Base-by-base conservation (phyloP, 495 filamentous ascomycete genomes). In the Chaetomium tenue region DNA sequence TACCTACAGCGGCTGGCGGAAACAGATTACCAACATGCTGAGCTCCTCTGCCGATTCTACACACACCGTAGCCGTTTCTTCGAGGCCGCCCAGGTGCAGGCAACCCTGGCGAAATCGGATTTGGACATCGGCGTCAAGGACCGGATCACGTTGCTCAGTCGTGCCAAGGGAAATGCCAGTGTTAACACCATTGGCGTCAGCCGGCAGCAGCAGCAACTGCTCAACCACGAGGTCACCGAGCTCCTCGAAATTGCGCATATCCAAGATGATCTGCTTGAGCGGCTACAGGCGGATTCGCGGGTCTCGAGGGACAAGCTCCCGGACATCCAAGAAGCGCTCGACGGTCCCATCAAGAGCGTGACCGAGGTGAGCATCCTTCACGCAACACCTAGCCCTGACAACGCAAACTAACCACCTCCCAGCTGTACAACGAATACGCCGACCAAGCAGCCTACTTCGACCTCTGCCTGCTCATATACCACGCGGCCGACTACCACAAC, bases 221-320 rank as follows among this genome's bases (percentile, higher is more conserved):
- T 98, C 30, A 81, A 91, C 39, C 89, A 93, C 63, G 87, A 92
- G 58, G 86, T 96, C 25, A 87, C 88, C 9, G 92, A 92, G 67
- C 82, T 96, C 12, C 85, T 99, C 30, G 95, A 98, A 67, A 84
- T 98, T 33, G 93, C 93, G 22, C 93, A 92, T 68, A 91, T 99
- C 65, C 94, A 99, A 75, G 91, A 96, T 69, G 94, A 98, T 67
- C 74, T 98, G 30, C 78, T 98, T 53, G 89, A 93, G 76, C 82
- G 89, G 48, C 73, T 99, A 50, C 88, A 83, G 72, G 82, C 82
- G 42, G 93, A 98, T 68, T 63, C 73, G 5, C 86, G 94, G 44
- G 81, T 97, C 46, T 68, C 75, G 6, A 72, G 77, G 1, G 85
- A 87, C 15, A 85, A 84, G 61, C 84, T 84, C 64, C 67, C 76